Evolutionary conservation across 108 stramenopile genomes (phyloP).

Genomic region (Cyclotella sp.): DNA sequence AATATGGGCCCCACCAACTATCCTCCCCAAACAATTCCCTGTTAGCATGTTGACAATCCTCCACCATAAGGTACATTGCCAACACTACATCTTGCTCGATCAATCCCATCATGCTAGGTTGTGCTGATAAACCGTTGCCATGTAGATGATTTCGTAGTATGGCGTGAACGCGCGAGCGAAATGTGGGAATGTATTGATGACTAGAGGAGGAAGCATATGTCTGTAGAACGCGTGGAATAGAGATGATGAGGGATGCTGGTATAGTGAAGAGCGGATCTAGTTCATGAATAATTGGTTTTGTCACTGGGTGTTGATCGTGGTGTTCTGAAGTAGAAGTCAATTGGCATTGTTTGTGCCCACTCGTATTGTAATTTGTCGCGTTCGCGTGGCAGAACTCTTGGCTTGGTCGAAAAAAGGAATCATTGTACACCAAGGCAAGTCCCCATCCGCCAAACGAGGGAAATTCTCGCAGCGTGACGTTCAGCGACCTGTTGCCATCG

Average conservation of each 20-base stretch:
- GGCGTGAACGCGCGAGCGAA: neutral
- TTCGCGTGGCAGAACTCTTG: neutral
- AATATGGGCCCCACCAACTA: slow-evolving; percentile 41
- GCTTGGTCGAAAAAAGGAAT: neutral
- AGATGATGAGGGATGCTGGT: slow-evolving; percentile 43
- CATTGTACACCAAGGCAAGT: slow-evolving; percentile 25
- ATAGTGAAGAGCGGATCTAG: slow-evolving; percentile 52
- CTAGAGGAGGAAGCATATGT: slow-evolving; percentile 29
- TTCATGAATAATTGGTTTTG: slow-evolving; percentile 26
- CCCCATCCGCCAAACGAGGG: slow-evolving; percentile 51
- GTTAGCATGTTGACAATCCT: slow-evolving; percentile 40
- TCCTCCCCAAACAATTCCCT: neutral
- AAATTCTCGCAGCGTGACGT: slow-evolving; percentile 52
- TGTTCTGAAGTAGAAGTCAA: neutral
- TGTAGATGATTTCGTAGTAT: slow-evolving; percentile 6
- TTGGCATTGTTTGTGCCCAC: neutral
- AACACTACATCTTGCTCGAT: slow-evolving; percentile 51
- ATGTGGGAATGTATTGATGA: slow-evolving; percentile 10
- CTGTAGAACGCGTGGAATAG: slow-evolving; percentile 37
- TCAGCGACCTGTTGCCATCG: neutral
- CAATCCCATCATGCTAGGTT: slow-evolving; percentile 35
- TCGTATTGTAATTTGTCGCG: neutral
- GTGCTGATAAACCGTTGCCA: neutral
- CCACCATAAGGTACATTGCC: slow-evolving; percentile 48
- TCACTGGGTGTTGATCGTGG: neutral